Evolutionary conservation across 805 yeast species (phyloP).

Genomic region (Kodamaea fukazawae): DNA sequence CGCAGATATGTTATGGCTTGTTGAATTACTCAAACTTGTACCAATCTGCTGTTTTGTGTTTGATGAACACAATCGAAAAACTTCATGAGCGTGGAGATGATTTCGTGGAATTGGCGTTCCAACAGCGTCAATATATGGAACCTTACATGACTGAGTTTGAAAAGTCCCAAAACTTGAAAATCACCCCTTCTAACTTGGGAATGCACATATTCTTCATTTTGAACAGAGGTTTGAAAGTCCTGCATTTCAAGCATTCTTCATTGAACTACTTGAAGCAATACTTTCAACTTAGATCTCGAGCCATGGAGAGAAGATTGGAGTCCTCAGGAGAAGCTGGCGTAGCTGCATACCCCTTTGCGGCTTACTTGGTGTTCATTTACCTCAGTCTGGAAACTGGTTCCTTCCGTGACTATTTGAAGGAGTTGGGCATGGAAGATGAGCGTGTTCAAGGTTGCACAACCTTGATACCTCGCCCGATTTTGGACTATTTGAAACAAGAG

Average conservation of each 20-base stretch:
- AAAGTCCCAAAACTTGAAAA: slow-evolving; percentile 30
- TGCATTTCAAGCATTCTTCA: slow-evolving; percentile 53
- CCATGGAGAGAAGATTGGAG: background rate
- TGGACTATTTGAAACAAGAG: slow-evolving; percentile 24
- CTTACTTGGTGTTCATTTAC: slow-evolving; percentile 34
- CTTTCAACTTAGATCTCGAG: slow-evolving; percentile 24
- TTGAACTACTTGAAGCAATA: slow-evolving; percentile 42
- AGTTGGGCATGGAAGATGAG: slow-evolving; percentile 19
- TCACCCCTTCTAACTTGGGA: slow-evolving; percentile 50
- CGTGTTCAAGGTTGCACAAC: slow-evolving; percentile 14
- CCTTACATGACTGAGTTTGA: slow-evolving; percentile 45
- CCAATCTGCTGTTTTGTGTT: slow-evolving; percentile 31
- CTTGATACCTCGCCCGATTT: slow-evolving; percentile 26
- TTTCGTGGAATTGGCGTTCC: slow-evolving; percentile 28
- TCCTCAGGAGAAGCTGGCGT: background rate
- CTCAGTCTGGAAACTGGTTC: slow-evolving; percentile 24
- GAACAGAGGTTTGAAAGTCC: slow-evolving; percentile 57
- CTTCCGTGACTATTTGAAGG: slow-evolving; percentile 23
- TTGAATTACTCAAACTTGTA: slow-evolving; percentile 29
- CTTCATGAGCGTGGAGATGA: slow-evolving; percentile 20
- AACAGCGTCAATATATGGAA: slow-evolving; percentile 38
- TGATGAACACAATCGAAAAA: slow-evolving; percentile 27
- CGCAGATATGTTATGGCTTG: slow-evolving; percentile 29
- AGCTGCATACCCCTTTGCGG: slow-evolving; percentile 9
- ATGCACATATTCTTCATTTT: slow-evolving; percentile 46